These are phyloP conservation scores for Chaetomiaceae sp. DNA, from an alignment of 2,329 filamentous ascomycete species.

Conservation along the genomic window DNA sequence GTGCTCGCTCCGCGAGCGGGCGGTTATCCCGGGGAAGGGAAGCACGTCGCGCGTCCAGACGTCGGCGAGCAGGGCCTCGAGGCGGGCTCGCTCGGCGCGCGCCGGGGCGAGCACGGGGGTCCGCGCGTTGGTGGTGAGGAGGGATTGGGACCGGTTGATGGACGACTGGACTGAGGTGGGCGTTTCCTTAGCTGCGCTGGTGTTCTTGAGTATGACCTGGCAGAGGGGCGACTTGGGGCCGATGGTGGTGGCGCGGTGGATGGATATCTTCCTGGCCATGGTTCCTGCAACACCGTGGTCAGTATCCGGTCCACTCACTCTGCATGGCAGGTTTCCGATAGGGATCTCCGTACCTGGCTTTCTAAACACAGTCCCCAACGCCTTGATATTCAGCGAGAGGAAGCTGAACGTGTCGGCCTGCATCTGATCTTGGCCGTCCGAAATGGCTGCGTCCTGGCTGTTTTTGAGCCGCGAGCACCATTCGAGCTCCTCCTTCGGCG, in stretches of 20 bases:
- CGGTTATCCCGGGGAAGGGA: constrained; percentile 77
- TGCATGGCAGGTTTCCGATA: no score
- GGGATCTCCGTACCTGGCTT: constrained; percentile 63
- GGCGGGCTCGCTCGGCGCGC: constrained; percentile 67
- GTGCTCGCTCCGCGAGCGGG: constrained; percentile 60
- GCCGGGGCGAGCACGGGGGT: constrained; percentile 69
- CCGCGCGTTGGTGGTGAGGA: constrained; percentile 61
- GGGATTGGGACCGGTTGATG: constrained; percentile 74
- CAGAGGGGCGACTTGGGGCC: constrained; percentile 62
- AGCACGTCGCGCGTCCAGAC: constrained; percentile 79
- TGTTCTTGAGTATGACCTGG: constrained; percentile 84
- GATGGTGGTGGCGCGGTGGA: constrained; percentile 72
- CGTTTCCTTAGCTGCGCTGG: constrained; percentile 58
- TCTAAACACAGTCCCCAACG: constrained; percentile 70
- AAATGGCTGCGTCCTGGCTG: constrained; percentile 43
- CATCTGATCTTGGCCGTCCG: constrained; percentile 42
- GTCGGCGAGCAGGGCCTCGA: constrained; percentile 70
- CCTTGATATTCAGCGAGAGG: constrained; percentile 65
- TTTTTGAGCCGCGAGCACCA: constrained; percentile 67
- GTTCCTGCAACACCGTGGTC: constrained; percentile 41
- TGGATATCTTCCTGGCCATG: constrained; percentile 64
- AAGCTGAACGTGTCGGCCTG: constrained; percentile 53
- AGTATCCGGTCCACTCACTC: no score
- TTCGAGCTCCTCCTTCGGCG: constrained; percentile 68
- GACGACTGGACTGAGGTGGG: not conserved